These are phyloP conservation scores for Uncinocarpus reesii DNA, from an alignment of 2,329 filamentous ascomycete species.

Conservation along the genomic window DNA sequence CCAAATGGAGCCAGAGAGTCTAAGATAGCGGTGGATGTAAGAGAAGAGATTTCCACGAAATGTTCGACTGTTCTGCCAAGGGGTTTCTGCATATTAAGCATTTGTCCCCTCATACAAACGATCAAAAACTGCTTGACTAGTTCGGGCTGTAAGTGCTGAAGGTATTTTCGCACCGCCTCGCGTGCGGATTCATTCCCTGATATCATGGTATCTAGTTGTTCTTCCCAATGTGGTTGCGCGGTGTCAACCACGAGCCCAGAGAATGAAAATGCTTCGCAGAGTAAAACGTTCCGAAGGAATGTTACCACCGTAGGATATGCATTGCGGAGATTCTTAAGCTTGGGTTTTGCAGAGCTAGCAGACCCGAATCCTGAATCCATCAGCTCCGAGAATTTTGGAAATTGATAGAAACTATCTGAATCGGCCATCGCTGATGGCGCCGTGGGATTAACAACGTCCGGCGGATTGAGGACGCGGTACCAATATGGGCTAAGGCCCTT, in stretches of 20 bases:
- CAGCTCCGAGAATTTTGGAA: conserved; percentile 32
- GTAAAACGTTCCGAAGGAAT: conserved; percentile 55
- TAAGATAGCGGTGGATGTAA: conserved; percentile 46
- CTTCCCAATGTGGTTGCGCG: conserved; percentile 69
- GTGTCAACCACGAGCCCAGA: conserved; percentile 42
- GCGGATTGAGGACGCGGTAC: conserved; percentile 53
- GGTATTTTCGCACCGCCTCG: conserved; percentile 39
- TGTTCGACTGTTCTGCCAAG: conserved; percentile 39
- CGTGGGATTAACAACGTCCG: conserved; percentile 33
- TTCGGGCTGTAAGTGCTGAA: conserved; percentile 26
- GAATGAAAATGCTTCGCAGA: conserved; percentile 44
- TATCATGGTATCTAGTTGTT: conserved; percentile 62
- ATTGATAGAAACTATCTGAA: conserved; percentile 28
- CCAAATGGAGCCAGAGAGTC: conserved; percentile 32
- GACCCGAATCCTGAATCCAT: conserved; percentile 20
- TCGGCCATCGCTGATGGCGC: conserved; percentile 29
- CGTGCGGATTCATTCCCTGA: conserved; percentile 59
- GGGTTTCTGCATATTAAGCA: conserved; percentile 29
- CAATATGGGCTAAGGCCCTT: conserved; percentile 76
- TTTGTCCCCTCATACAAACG: conserved; percentile 37
- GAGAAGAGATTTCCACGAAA: conserved; percentile 46
- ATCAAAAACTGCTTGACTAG: conserved; percentile 36
- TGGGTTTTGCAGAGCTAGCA: too few species aligned
- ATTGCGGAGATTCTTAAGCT: too few species aligned
- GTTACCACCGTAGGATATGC: conserved; percentile 60